A percentile compares a stretch with the other conserved stretches of the same genome.
Evolutionary conservation across 164 flowering plant species (phyloP).

Genomic region (Macadamia tetraphylla): DNA sequence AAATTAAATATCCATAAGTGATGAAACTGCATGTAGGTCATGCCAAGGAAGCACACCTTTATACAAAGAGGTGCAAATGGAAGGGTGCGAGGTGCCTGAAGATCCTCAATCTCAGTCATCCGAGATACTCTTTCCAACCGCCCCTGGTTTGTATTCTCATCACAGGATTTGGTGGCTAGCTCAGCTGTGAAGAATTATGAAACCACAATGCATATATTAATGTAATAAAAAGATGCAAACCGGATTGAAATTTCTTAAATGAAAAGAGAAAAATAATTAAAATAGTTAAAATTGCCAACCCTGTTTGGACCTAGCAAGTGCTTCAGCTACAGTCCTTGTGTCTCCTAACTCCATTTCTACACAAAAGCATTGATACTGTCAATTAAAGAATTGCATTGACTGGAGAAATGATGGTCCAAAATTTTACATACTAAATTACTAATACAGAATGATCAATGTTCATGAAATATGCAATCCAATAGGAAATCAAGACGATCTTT

Average conservation of each 20-base stretch:
- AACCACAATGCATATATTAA: neutral
- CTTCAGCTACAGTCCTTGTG: constrained; percentile 82
- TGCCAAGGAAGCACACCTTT: constrained; percentile 45
- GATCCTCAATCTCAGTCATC: constrained; percentile 86
- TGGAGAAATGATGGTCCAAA: neutral
- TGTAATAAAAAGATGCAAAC: neutral
- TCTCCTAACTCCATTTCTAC: constrained; percentile 71
- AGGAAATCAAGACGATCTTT: no score
- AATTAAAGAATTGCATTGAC: neutral
- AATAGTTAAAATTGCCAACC: constrained; percentile 37
- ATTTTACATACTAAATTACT: neutral
- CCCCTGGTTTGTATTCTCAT: constrained; percentile 37
- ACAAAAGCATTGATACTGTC: neutral
- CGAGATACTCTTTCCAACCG: constrained; percentile 42
- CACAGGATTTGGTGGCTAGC: constrained; percentile 43
- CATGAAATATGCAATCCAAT: neutral
- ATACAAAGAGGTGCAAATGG: constrained; percentile 86
- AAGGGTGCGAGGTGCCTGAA: constrained; percentile 61
- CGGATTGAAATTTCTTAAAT: neutral
- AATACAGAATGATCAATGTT: neutral
- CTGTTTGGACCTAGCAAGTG: constrained; percentile 68
- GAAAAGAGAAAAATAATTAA: constrained; percentile 8
- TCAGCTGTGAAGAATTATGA: constrained; percentile 37
- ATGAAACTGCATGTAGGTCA: constrained; percentile 6
- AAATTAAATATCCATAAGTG: neutral